Conservation (phyloP, 192 early-diverging fungal genomes). For the Spizellomyces sp. region DNA sequence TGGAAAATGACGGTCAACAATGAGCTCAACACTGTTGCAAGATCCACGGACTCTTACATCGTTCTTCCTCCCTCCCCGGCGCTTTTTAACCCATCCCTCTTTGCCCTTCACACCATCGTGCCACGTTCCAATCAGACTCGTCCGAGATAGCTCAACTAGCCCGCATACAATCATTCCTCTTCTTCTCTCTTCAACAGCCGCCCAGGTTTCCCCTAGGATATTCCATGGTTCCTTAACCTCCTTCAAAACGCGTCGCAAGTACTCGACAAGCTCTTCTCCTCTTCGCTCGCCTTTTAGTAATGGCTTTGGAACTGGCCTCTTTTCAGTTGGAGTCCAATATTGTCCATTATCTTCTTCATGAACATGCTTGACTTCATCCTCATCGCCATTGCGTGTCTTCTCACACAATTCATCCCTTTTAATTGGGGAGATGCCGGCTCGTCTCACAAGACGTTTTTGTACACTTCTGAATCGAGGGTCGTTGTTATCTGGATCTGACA, state of each 20-base stretch:
- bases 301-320: conserved; percentile 3
- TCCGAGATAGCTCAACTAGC: conserved; percentile 34
- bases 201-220: conserved; percentile 10
- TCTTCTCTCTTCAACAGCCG: conserved; percentile 28
- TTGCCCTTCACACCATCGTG: conserved; percentile 30
- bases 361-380: neutral
- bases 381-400: neutral
- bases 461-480: conserved; percentile 7
- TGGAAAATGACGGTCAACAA: neutral
- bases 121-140: conserved; percentile 31
- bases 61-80: conserved; percentile 33
- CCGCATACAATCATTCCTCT: conserved; percentile 28
- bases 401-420: neutral
- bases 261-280: conserved; percentile 21
- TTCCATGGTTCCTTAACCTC: conserved; percentile 35
- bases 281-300: neutral
- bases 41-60: conserved; percentile 3
- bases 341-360: neutral
- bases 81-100: conserved; percentile 34
- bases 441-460: conserved; percentile 11
- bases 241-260: conserved; percentile 18
- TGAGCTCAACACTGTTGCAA: too few relatives aligned
- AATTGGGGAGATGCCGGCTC: conserved; percentile 7
- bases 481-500: conserved; percentile 18
- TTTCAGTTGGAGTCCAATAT: conserved; percentile 1